Conservation (phyloP, 495 filamentous ascomycete genomes). For the Daldinia bambusicola region DNA sequence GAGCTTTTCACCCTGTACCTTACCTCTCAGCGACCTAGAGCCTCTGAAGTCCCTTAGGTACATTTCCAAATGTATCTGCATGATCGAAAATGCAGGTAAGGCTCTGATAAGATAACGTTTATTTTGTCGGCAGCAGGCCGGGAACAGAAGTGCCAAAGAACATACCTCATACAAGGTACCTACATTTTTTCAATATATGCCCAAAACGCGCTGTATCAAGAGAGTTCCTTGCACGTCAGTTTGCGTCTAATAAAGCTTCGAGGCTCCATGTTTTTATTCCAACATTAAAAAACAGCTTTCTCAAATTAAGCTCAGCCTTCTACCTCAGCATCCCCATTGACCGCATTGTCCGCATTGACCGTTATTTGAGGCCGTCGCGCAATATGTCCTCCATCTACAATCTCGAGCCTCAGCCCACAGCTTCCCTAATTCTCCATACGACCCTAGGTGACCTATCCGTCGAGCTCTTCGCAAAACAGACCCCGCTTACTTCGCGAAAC, state of each 20-base stretch:
- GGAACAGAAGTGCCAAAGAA: neutral
- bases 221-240: neutral
- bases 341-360: neutral
- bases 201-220: neutral
- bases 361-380: neutral
- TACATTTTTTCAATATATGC: neutral
- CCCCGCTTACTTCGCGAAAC: constrained; percentile 89
- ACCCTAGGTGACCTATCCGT: constrained; percentile 87
- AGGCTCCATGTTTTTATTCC: neutral
- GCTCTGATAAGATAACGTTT: constrained; percentile 11
- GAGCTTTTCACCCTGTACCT: neutral
- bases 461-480: constrained; percentile 93
- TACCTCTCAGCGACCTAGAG: neutral
- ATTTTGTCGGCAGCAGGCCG: neutral
- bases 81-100: neutral
- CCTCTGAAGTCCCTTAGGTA: too few relatives aligned
- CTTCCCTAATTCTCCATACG: constrained; percentile 88
- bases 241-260: neutral
- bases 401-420: constrained; percentile 91
- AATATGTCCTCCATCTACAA: constrained; percentile 90
- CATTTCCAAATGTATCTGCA: too few relatives aligned
- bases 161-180: too few relatives aligned
- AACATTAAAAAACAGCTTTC: neutral
- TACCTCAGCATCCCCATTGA: neutral
- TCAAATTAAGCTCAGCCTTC: neutral